Base-by-base conservation (phyloP, 768 basidiomycete genomes). In the Serpula lacrymans region DNA sequence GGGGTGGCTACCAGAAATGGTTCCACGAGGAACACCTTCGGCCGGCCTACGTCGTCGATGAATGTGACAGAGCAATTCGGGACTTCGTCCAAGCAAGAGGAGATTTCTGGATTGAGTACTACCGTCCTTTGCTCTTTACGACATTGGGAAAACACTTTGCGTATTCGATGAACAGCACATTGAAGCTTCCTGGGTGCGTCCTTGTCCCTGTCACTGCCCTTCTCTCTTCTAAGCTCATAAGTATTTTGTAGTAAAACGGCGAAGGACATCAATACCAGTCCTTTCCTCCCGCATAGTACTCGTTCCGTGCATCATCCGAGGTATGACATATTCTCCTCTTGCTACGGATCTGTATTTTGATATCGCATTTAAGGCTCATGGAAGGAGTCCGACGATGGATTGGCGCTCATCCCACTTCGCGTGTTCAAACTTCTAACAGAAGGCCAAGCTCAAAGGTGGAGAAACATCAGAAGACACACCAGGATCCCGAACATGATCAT, bases 61-160 rank as follows among this genome's bases (percentile, higher is more conserved):
- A 84, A 40, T 89, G 85, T 50, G 72, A 78, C 38, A 57, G 68
- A 6, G 75, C 78, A 8, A 67, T 96, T 30, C 54, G 71, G 14
- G 67, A 75, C 11, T 85, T 87, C 53, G 76, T 81, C 18, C 70
- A 70, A 27, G 63, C 62, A 10, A 72, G 70, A 42, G 80, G 78
- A 16, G 88, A 90, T 47, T 92, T 84, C 54, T 93, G 89, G 90
- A 74, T 82, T 2, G 88, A 90, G 57, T 93, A 93, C 64, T 95
- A 95, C 53, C 71, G 88, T 5, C 91, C 92, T 8, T 60, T 82
- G 40, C 57, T 91, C 36, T 91, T 91, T 63, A 94, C 92, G 0
- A 82, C 83, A 4, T 63, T 94, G 38, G 85, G 83, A 13, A 88
- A 90, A 55, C 90, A 92, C 55, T 93, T 93, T 63, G 88, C 87